phyloP scores from a whole-genome alignment of 2,329 filamentous ascomycete species.

The Nemania abortiva region DNA sequence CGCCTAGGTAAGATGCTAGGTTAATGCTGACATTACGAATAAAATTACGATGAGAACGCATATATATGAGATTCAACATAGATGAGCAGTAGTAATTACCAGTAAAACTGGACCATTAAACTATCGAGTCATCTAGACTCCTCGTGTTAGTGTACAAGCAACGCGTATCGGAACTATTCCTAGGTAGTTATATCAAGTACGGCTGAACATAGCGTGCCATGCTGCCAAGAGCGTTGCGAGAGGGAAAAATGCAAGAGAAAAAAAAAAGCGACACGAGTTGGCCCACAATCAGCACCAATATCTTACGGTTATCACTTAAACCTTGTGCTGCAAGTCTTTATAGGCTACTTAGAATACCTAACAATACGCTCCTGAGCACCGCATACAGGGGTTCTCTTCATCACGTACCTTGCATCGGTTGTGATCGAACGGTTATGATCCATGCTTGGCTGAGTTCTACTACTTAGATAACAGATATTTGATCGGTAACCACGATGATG shows the following conservation, averaged over 20 bases:
- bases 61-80: neutral
- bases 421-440: slow-evolving; percentile 24
- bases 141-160: slow-evolving; percentile 8
- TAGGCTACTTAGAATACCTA: slow-evolving; percentile 30
- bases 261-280: slow-evolving; percentile 7
- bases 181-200: neutral
- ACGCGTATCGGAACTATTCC: slow-evolving; percentile 14
- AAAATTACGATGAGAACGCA: neutral
- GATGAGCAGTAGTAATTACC: neutral
- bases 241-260: slow-evolving; percentile 5
- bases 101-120: neutral
- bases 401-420: slow-evolving; percentile 12
- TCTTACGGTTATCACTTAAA: slow-evolving; percentile 37
- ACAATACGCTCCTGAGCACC: neutral
- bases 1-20: neutral
- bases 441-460: slow-evolving; percentile 28
- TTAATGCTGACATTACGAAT: neutral
- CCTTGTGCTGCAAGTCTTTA: slow-evolving; percentile 33
- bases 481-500: neutral
- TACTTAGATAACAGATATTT: slow-evolving; percentile 26
- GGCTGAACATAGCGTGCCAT: slow-evolving; percentile 27
- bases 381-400: slow-evolving; percentile 21
- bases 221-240: slow-evolving; percentile 24
- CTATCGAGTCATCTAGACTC: slow-evolving; percentile 25
- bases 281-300: slow-evolving; percentile 38